Evolutionary conservation across 345 rosid genomes (phyloP), one percentile per base, ranked within the genome.

Genomic region (Salix caprea): DNA sequence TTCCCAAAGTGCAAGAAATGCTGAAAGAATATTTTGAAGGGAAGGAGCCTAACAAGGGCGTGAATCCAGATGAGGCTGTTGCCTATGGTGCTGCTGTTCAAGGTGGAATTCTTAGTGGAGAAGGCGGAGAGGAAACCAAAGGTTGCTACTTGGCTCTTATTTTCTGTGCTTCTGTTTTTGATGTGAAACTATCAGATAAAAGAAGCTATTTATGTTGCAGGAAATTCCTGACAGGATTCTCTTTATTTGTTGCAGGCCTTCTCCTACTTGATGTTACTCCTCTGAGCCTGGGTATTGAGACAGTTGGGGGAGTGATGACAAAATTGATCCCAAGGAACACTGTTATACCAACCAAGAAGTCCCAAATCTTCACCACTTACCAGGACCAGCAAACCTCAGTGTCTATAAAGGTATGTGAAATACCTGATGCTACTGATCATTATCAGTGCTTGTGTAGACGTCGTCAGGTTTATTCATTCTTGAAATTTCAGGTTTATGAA

Each of bases 51-150:
- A 84, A 72, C 72, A 87, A 81, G 73, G 88, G 87, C 34, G 76
- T 88, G 42, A 86, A 88, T 81, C 89, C 92, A 4, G 92, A 90
- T 72, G 91, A 90, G 76, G 94, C 90, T 16, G 91, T 88, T 4
- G 88, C 92, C 1, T 81, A 83, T 67, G 94, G 92, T 2, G 94
- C 92, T 0, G 90, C 94, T 2, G 84, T 90, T 48, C 90, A 88
- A 46, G 90, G 88, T 60, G 87, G 83, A 23, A 80, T 84, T 65
- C 82, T 90, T 21, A 83, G 86, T 8, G 88, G 88, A 0, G 85
- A 85, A 84, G 88, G 88, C 0, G 87, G 85, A 6, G 86, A 86
- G 68, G 84, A 80, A 50, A 82, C 85, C 7, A 75, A 86, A 86
- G 82, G 88, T 84, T n/a, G 50, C 16, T 46, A 46, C 50, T 13